Evolutionary conservation across 441 rosid species (phyloP), one percentile per base, ranked within the genome.

Genomic region (Biscutella auriculata): DNA sequence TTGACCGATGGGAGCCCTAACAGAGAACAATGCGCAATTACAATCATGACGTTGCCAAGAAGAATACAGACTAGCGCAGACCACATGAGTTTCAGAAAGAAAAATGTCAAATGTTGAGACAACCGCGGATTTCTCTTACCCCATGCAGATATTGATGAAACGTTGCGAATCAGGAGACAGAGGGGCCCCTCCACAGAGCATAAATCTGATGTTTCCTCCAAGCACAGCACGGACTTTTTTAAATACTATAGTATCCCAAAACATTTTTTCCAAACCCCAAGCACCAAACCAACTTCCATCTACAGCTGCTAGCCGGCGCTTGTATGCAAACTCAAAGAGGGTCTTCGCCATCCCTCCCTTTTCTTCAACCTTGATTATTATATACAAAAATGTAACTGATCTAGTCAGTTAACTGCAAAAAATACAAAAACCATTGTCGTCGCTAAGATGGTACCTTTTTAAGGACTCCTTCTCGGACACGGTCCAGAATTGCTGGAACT

Each of bases 221-320:
- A 92, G 87, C 33, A 78, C 76, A 59, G 89, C 79, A 3, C 84
- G 84, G 26, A 92, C 65, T 25, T 67, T 71, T 44, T 76, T 83
- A 66, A 92, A 92, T 35, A 88, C 79, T 46, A 84, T 13, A 45
- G 62, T 53, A 54, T 88, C 94, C 98, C 96, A 92, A 27, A 88
- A 55, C 66, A 70, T 65, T 65, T 69, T 76, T 79, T 92, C 98
- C 62, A 82, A 58, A 57, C 89, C 91, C 94, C 92, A 82, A 42
- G 98, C 98, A 70, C 98, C 98, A 74, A 88, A 74, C 89, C 88
- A 86, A 74, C 87, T 92, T 74, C 98, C 98, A 76, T 92, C 81
- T 56, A 92, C 67, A 42, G 95, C 92, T 35, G 83, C 76, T 39
- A 84, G 57, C 34, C 79, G 76, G 14, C 98, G 89, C 58, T 79